Base-by-base conservation (phyloP, 768 basidiomycete species). In the Leccinum subgranulosum region DNA sequence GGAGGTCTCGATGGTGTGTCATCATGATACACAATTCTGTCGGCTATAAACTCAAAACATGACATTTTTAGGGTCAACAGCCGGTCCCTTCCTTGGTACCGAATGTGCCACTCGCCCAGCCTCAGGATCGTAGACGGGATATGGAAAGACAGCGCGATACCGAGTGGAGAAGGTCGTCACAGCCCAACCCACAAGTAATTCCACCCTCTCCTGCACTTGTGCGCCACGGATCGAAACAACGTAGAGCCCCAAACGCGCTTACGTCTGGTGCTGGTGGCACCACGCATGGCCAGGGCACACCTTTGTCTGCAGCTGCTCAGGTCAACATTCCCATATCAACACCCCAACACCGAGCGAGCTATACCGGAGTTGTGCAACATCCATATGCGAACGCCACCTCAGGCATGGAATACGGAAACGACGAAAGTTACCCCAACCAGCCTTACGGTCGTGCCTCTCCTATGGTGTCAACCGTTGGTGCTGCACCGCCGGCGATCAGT, bases 171-270 rank as follows among this genome's bases (percentile, higher is more conserved):
- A 82, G 88, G 56, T 78, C 79, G 31, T 84, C 84, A 6, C 84
- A 82, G 55, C 78, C 75, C 60, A 77, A 66, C 36, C 84, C 79
- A 57, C 80, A 79, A 61, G 79, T 86, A 49, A 74, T 81, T 15
- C 86, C 88, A 29, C 87, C 88, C 23, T 89, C 91, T 15, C 89
- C 90, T 56, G 90, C 89, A 11, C 81, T 91, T 55, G 86, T 90
- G 53, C 84, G 89, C 41, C 81, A 85, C 66, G 86, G 86, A 45
- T 90, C 88, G 56, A 91, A 88, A 72, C 80, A 84, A 61, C 83
- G 84, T 61, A 83, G 84, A 69, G 71, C 82, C 48, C 87, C 85
- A 39, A 77, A 77, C 53, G 79, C 78, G 55, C 82, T 89, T 53
- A 78, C 80, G 8, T 85, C 87, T 43, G 81, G 81, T 19, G 69